Evolutionary conservation across 805 yeast species (phyloP), one percentile per base, ranked within the genome.

Genomic region (Crinitomyces ghanaensis): DNA sequence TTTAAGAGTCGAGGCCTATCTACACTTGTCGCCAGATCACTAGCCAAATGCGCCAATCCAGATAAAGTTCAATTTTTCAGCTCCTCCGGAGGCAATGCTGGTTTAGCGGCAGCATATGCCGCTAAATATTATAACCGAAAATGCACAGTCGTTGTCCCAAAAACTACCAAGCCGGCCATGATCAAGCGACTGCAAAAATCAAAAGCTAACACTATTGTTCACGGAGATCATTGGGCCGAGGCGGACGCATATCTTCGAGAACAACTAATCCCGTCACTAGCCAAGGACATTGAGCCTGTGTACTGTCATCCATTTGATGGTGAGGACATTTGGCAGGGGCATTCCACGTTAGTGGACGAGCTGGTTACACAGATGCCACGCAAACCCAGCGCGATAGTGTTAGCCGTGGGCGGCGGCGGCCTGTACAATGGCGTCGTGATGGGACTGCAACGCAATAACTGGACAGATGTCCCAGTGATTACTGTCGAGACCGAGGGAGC

Each of bases 21-120:
- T 53, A 80, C 81, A 53, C 79, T 84, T 71, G 83, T 51, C 53
- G 24, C 24, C 9, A 21, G n/a, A n/a, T n/a, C 16, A 9, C 11
- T 16, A 12, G 30, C 70, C 42, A 42, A 77, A 43, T 60, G 62
- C 2, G 28, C 22, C 17, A 6, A 7, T 5, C 34, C 33, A 2
- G 30, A 27, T 6, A 28, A 34, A 13, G 41, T 41, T 5, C 51
- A 50, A 31, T 47, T 85, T 43, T 79, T 82, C 56, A 93, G 94
- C 0, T 84, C 93, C 47, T 83, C 95, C 13, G 97, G 95, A 3
- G 97, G 97, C 24, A 88, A 88, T 55, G 97, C 93, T 41, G 97
- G 97, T 2, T 88, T 85, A 48, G 97, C 97, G 41, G 95, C 85
- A 12, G 96, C 96, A 0, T 82, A 60, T 52, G 80, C 93, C 12